Base-by-base conservation (phyloP, 148 eudicot species). In the Cornus controversa region DNA sequence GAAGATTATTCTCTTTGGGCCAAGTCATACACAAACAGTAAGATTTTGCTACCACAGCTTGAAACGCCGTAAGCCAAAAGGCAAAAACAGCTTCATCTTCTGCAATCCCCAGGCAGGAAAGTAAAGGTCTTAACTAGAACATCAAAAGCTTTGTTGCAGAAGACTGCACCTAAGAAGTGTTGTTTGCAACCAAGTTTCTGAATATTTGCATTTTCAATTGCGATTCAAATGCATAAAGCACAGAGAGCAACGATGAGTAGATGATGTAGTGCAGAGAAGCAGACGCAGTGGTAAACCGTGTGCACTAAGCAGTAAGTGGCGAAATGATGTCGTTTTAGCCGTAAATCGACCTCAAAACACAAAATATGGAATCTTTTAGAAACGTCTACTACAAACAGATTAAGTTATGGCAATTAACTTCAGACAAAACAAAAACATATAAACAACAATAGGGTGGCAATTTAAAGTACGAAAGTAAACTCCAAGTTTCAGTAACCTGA, bases 271-370 rank as follows among this genome's bases (percentile, higher is more conserved):
- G 76, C 64, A 60, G 64, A 7, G 23, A 54, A 60, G 64, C 64
- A 60, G 64, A 60, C 22, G 84, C 31, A 73, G 77, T 36, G 73
- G 57, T 28, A 65, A 77, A 75, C 40, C 72, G 62, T 66, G 76
- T 75, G 78, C 81, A 66, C 70, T 64, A 72, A 71, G 83, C 82
- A 80, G 75, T 77, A 80, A 20, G 64, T 18, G 24, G 64, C 82
- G 83, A 82, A 72, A 78, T 72, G 88, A 67, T 81, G 90, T 83
- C 82, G 77, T 37, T 81, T 67, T 79, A 79, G 81, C 88, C 87
- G 77, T 83, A 76, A 81, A 53, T 78, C 77, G 76, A 78, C 81
- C 82, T 80, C 85, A 82, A 85, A 77, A 78, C 78, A 87, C 73
- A 87, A 84, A 85, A 82, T 60, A 60, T 60, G 57, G 57, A 75